Evolutionary conservation across 2,329 filamentous ascomycete species (phyloP), one percentile per base, ranked within the genome.

Genomic region (Aureobasidium sp.): DNA sequence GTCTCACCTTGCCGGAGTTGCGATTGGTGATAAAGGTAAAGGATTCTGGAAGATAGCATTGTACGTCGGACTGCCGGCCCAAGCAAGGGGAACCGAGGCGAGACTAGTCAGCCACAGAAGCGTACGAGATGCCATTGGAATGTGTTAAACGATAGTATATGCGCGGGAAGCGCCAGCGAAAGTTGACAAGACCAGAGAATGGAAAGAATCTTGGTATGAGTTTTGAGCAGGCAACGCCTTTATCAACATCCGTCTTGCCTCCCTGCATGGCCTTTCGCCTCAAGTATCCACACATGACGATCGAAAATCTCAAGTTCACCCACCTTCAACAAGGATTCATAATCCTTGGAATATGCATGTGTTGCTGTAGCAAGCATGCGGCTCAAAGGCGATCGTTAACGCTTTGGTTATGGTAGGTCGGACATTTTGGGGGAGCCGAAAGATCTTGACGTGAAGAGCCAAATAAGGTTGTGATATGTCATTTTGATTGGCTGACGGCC

Each of bases 61-160:
- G 47, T 57, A 57, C 11, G 42, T 53, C 32, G 55, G 55, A 35
- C 55, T 57, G n/a, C 24, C 42, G 16, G 52, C 52, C 34, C 22
- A 40, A 24, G 40, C 19, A 32, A 37, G 22, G 6, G 52, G 38
- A 10, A 29, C 34, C 27, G 52, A 19, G 30, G 34, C 32, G n/a
- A 47, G 34, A 7, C 40, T 37, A 29, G 42, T 27, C 34, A 29
- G 14, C 48, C 32, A 52, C 14, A 52, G 30, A 37, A 37, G 30
- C 14, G 44, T 48, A n/a, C 30, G 30, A 32, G 21, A 27, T 27
- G 32, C 32, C 44, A 48, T 48, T 25, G 30, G 22, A 8, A n/a
- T n/a, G n/a, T n/a, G n/a, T n/a, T n/a, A n/a, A n/a, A n/a, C n/a
- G n/a, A n/a, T n/a, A n/a, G n/a, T n/a, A n/a, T n/a, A n/a, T 25